Evolutionary conservation across 2,329 filamentous ascomycete genomes (phyloP), one percentile per base, ranked within the genome.

Genomic region (Fusarium sp.): DNA sequence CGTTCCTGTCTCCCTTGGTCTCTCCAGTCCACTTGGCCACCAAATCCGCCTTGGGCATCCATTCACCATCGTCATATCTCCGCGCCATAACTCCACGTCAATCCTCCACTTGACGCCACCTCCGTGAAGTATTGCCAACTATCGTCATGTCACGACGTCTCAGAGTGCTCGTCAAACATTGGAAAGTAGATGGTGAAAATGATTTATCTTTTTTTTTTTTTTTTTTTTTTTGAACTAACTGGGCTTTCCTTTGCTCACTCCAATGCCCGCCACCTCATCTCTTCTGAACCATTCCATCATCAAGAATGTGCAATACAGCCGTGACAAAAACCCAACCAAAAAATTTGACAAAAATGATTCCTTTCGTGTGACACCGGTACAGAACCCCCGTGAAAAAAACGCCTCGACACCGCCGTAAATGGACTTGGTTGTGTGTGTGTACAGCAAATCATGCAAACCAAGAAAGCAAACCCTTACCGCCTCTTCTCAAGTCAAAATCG

Each of bases 401-500:
- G 66, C 73, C 69, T 11, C 27, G 50, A 61, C 50, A 60, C 72
- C 65, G 16, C 52, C 41, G 35, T 56, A 29, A 41, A 24, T 56
- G 39, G 48, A 37, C 65, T 24, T 58, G 22, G 60, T 70, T 73
- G 72, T 69, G 31, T 75, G 13, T 18, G 62, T 18, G 62, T 73
- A 75, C 72, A 75, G 70, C 68, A 35, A 33, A 56, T 67, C 45
- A 71, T 75, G 72, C 69, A 62, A 60, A 56, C 60, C 59, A 24
- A 27, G 39, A 69, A 54, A 22, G 2, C 65, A 69, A 27, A 54
- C 41, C 65, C 62, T 50, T 73, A 59, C 39, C 69, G 56, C 35
- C 31, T 39, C 24, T 39, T 67, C 29, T 52, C 56, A 70, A 63
- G 54, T 57, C 45, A n/a, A 64, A 72, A 56, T 74, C 72, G 62